Evolutionary conservation across 2,329 filamentous ascomycete genomes (phyloP).

Genomic region (Neofusicoccum laricinum): DNA sequence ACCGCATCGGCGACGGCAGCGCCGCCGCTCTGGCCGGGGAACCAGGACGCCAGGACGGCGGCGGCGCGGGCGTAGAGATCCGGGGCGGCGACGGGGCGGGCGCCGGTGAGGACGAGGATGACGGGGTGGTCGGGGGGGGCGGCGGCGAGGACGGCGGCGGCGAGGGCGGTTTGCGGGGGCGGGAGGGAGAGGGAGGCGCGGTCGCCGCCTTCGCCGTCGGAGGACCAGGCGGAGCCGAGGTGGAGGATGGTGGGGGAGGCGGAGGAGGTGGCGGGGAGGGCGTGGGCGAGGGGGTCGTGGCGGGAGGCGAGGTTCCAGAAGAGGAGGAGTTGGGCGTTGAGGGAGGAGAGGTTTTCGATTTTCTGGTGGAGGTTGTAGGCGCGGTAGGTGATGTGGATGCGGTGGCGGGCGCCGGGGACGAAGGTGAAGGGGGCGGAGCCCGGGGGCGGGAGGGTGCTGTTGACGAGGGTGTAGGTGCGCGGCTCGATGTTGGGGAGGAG

Average conservation of each 20-base stretch:
- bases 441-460: conserved; percentile 37
- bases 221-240: conserved; percentile 45
- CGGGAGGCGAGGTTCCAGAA: conserved; percentile 48
- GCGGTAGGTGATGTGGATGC: conserved; percentile 43
- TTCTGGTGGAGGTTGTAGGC: conserved; percentile 42
- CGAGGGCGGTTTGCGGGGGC: conserved; percentile 38
- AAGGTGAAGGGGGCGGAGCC: conserved; percentile 41
- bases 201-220: conserved; percentile 45
- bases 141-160: conserved; percentile 36
- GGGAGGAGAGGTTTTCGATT: conserved; percentile 38
- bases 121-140: conserved; percentile 35
- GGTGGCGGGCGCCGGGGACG: conserved; percentile 30
- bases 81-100: conserved; percentile 42
- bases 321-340: conserved; percentile 43
- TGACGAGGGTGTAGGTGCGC: conserved; percentile 35
- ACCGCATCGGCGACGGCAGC: conserved; percentile 76
- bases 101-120: conserved; percentile 42
- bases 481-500: conserved; percentile 43
- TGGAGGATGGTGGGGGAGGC: conserved; percentile 42
- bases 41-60: conserved; percentile 42
- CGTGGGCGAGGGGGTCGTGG: conserved; percentile 30
- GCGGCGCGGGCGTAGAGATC: conserved; percentile 38
- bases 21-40: conserved; percentile 61
- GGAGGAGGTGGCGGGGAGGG: conserved; percentile 33
- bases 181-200: conserved; percentile 38